Percentiles rank a stretch among this genome's conserved stretches.
Conservation (phyloP, 2,329 filamentous ascomycete genomes). For the Apiospora phragmitis region DNA sequence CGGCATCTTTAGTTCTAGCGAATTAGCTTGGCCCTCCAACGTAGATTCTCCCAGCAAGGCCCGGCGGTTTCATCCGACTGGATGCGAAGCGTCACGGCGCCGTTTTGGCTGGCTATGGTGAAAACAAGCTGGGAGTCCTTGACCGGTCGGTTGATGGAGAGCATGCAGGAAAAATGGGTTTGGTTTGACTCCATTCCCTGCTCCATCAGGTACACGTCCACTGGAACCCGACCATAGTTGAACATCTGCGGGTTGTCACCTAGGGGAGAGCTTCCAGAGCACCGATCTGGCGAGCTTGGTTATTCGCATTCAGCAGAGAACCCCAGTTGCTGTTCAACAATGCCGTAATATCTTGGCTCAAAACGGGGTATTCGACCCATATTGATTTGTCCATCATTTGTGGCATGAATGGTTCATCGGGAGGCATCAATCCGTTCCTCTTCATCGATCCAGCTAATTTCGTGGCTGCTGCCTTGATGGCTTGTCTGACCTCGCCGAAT, state of each 20-base stretch:
- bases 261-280: slow-evolving; percentile 72
- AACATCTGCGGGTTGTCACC: slow-evolving; percentile 75
- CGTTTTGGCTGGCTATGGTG: slow-evolving; percentile 77
- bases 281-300: slow-evolving; percentile 48
- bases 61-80: slow-evolving; percentile 67
- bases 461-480: slow-evolving; percentile 64
- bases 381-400: slow-evolving; percentile 79
- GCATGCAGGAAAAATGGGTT: slow-evolving; percentile 69
- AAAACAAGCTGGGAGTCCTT: slow-evolving; percentile 71
- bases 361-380: slow-evolving; percentile 75
- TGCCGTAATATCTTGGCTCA: slow-evolving; percentile 70
- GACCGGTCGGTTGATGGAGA: slow-evolving; percentile 73
- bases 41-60: slow-evolving; percentile 78
- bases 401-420: slow-evolving; percentile 67
- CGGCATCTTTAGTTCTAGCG: slow-evolving; percentile 69
- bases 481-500: slow-evolving; percentile 53
- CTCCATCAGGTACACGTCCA: slow-evolving; percentile 74
- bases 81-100: slow-evolving; percentile 73
- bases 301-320: slow-evolving; percentile 49
- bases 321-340: slow-evolving; percentile 65
- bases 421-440: slow-evolving; percentile 75
- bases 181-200: slow-evolving; percentile 67
- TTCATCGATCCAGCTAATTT: slow-evolving; percentile 82
- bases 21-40: slow-evolving; percentile 70
- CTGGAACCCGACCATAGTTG: slow-evolving; percentile 76